These are phyloP conservation scores for Echeveria elegans DNA, from an alignment of 164 flowering plant genomes.

Conservation along the genomic window DNA sequence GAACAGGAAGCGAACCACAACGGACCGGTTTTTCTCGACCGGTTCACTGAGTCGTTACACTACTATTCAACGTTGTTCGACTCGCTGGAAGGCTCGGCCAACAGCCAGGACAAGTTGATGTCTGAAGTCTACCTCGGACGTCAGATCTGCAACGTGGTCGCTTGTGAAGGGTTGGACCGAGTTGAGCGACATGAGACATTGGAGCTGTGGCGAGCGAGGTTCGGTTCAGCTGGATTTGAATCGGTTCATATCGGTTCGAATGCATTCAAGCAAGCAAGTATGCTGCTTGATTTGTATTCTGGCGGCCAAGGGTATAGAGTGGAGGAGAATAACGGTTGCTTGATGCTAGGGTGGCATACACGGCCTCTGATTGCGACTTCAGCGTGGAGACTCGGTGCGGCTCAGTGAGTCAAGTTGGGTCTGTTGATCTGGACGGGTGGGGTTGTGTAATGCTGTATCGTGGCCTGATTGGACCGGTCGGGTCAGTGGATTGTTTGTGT, in stretches of 20 bases:
- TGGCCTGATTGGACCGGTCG: slow-evolving; percentile 10
- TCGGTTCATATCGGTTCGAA: slow-evolving; percentile 46
- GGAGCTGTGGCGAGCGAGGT: slow-evolving; percentile 34
- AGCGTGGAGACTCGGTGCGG: slow-evolving; percentile 33
- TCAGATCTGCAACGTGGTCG: slow-evolving; percentile 51
- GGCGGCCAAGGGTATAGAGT: slow-evolving; percentile 53
- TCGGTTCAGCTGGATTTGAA: slow-evolving; percentile 33
- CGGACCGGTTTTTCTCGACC: slow-evolving; percentile 39
- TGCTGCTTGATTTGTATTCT: slow-evolving; percentile 34
- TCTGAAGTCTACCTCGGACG: slow-evolving; percentile 40
- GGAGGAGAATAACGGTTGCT: slow-evolving; percentile 44
- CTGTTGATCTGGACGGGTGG: background rate
- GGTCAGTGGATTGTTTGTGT: slow-evolving; percentile 7
- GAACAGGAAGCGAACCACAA: slow-evolving; percentile 58
- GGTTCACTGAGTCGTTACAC: slow-evolving; percentile 45
- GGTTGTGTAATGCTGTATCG: background rate
- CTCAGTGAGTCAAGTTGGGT: slow-evolving; percentile 16
- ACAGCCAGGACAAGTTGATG: slow-evolving; percentile 29
- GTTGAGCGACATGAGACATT: slow-evolving; percentile 50
- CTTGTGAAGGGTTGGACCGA: slow-evolving; percentile 42
- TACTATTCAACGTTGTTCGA: slow-evolving; percentile 52
- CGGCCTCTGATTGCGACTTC: slow-evolving; percentile 52
- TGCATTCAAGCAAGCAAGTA: slow-evolving; percentile 53
- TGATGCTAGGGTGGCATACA: slow-evolving; percentile 52
- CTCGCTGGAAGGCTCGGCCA: slow-evolving; percentile 37